Evolutionary conservation across 768 basidiomycete genomes (phyloP).

Genomic region (Tylopilus sp.): DNA sequence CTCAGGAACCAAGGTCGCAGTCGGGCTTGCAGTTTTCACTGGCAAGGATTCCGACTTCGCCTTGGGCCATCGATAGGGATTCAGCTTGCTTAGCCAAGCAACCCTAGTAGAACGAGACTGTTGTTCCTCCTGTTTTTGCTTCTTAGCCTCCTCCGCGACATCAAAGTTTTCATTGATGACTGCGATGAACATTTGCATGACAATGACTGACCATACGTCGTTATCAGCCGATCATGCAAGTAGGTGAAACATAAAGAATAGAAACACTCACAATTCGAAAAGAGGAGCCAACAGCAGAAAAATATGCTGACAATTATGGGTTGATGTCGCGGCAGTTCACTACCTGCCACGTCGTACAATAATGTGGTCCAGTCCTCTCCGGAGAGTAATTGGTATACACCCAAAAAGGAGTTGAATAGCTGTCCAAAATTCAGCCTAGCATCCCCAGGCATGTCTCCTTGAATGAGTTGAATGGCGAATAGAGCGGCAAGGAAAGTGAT

Average conservation of each 20-base stretch:
- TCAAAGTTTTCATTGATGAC: slow-evolving; percentile 96
- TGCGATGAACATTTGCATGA: slow-evolving; percentile 94
- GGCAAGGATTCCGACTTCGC: slow-evolving; percentile 72
- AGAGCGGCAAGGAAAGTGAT: slow-evolving; percentile 86
- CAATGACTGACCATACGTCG: slow-evolving; percentile 57
- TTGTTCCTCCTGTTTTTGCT: slow-evolving; percentile 68
- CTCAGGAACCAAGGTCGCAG: slow-evolving; percentile 69
- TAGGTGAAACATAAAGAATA: background rate
- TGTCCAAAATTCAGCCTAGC: slow-evolving; percentile 71
- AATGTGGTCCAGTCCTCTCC: slow-evolving; percentile 93
- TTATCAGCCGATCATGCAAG: background rate
- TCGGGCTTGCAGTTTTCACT: slow-evolving; percentile 66
- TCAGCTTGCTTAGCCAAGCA: slow-evolving; percentile 68
- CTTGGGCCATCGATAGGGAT: slow-evolving; percentile 83
- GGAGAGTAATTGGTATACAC: slow-evolving; percentile 85
- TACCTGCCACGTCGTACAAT: slow-evolving; percentile 44
- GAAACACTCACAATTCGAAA: background rate
- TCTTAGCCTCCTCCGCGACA: slow-evolving; percentile 88
- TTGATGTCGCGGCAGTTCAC: background rate
- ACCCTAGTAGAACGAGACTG: slow-evolving; percentile 45
- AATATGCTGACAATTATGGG: background rate
- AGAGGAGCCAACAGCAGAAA: background rate
- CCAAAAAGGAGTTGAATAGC: slow-evolving; percentile 80
- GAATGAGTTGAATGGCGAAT: slow-evolving; percentile 77
- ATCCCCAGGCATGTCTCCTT: slow-evolving; percentile 66